Base-by-base conservation (phyloP, 2,329 filamentous ascomycete species). In the Fusarium phyllophilum region DNA sequence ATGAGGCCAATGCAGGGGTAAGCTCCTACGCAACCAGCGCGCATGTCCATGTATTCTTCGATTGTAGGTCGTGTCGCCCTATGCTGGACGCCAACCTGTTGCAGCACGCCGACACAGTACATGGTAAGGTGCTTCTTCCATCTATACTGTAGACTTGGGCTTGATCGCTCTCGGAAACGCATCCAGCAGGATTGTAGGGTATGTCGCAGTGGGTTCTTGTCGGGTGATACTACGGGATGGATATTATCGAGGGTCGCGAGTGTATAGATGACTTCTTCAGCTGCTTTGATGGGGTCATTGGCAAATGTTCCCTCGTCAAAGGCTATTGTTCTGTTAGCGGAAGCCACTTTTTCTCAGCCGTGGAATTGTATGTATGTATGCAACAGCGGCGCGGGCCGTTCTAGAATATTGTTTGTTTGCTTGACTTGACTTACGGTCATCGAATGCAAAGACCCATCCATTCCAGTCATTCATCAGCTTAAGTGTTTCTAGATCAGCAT, bases 401-500 rank as follows among this genome's bases (percentile, higher is more conserved):
- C 22, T 42, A 44, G 56, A 66, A 42, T 39, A 33, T 49, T 12
- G 33, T 65, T 7, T 29, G 31, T 14, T 33, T 54, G 60, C 24
- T 48, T 26, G 18, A 63, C 66, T 69, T 42, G 20, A 69, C 66
- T 69, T 42, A 69, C 65, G 66, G 22, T 69, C 66, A 17, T 69
- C 66, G 44, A 69, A 69, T 6, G 66, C 66, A 56, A 69, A 69
- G 38, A 70, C 66, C 66, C 66, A 69, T 33, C 66, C 66, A 44
- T 69, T 69, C 66, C 66, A 70, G 20, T 69, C 66, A 29, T 69
- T 69, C 66, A 69, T 69, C n/a, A 69, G 51, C 51, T 69, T 69
- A 13, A 69, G 39, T 6, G 66, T 69, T 44, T 69, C 66, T 13
- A 70, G 26, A 52, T 69, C 66, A 36, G 66, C 66, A n/a, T 69